These are phyloP conservation scores for Magnolia changhungtana DNA, from an alignment of 164 flowering plant species.

Conservation along the genomic window DNA sequence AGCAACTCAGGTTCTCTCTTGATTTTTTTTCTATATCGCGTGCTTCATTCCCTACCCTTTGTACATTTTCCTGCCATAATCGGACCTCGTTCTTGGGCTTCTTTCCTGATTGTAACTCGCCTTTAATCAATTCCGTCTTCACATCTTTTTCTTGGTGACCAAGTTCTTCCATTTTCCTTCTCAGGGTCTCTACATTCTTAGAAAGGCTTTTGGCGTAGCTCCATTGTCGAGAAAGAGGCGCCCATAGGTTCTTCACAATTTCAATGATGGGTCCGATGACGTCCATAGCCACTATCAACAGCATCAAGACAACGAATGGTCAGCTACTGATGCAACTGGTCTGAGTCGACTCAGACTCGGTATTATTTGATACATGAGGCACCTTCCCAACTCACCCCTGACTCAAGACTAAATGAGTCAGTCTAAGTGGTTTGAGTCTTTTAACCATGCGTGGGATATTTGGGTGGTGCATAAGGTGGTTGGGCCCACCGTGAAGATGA, in stretches of 20 bases:
- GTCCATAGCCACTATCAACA: conserved; percentile 2
- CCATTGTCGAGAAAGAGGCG: neutral
- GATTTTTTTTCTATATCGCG: neutral
- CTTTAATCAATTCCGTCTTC: neutral
- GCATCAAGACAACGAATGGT: neutral
- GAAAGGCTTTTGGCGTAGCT: neutral
- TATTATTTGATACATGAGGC: no score
- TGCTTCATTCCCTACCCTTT: neutral
- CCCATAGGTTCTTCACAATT: neutral
- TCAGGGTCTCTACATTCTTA: neutral
- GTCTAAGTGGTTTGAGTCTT: no score
- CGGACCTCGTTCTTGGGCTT: neutral
- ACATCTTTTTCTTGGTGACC: neutral
- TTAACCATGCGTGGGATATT: no score
- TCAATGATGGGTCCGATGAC: neutral
- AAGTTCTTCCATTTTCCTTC: conserved; percentile 2
- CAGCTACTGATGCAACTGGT: neutral
- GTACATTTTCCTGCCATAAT: conserved; percentile 4
- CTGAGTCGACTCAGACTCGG: no score
- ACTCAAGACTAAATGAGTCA: no score
- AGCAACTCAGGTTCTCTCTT: neutral
- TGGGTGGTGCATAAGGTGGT: no score
- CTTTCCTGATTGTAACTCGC: neutral
- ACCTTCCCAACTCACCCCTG: no score
- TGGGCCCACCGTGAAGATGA: no score